Conservation (phyloP, 208 protist species). For the Acanthamoeba royreba region DNA sequence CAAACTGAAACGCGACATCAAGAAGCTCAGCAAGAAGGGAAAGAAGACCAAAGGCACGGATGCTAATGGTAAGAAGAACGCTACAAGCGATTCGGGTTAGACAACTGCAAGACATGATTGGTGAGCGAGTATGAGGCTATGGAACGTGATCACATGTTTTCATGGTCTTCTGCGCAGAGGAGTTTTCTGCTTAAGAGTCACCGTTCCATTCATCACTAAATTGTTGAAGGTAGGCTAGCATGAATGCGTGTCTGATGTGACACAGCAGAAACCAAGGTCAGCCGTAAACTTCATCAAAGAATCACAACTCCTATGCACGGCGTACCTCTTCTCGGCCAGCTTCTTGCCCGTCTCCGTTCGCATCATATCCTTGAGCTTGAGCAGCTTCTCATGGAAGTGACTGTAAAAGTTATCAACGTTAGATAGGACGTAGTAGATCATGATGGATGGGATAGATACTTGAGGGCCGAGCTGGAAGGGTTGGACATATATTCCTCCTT, state of each 20-base stretch:
- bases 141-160: too few species aligned
- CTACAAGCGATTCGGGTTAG: too few species aligned
- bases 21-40: not conserved
- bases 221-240: slow-evolving; percentile 66
- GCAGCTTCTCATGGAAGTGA: slow-evolving; percentile 81
- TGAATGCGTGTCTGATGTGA: slow-evolving; percentile 56
- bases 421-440: not conserved
- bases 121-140: too few species aligned
- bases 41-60: not conserved
- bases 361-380: slow-evolving; percentile 76
- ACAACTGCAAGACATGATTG: too few species aligned
- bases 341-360: slow-evolving; percentile 71
- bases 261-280: not conserved
- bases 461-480: not conserved
- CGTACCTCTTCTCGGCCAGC: slow-evolving; percentile 60
- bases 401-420: not conserved
- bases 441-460: not conserved
- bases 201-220: slow-evolving; percentile 63
- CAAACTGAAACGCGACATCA: not conserved
- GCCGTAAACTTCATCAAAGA: not conserved
- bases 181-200: not conserved
- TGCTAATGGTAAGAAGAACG: not conserved
- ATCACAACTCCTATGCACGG: not conserved
- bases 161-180: too few species aligned
- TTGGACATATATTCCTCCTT: slow-evolving; percentile 67